Conservation (phyloP, 1,284 basidiomycete genomes). For the Cystobasidium slooffiae region DNA sequence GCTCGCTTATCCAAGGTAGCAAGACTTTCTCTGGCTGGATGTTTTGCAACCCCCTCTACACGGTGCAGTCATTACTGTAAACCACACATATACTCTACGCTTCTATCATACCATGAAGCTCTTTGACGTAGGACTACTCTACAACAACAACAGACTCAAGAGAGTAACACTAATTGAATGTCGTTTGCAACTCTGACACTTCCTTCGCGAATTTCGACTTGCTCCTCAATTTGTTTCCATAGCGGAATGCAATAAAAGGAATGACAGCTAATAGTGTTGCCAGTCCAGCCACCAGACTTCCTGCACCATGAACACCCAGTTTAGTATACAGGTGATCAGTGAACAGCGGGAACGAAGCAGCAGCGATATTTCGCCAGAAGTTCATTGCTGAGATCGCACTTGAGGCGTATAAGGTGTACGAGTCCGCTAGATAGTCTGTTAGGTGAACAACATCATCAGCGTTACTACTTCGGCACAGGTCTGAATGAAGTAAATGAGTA, state of each 20-base stretch:
- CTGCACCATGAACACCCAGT: constrained; percentile 27
- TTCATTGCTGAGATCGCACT: constrained; percentile 48
- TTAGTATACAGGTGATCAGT: constrained; percentile 12
- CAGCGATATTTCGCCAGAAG: constrained; percentile 22
- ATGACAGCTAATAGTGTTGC: constrained; percentile 21
- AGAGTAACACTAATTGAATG: neutral
- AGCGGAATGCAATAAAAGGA: constrained; percentile 26
- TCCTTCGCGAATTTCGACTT: constrained; percentile 27
- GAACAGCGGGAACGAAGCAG: constrained; percentile 28
- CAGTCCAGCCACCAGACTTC: constrained; percentile 23
- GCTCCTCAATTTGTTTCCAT: constrained; percentile 15
- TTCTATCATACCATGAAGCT: no score
- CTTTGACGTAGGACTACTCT: no score
- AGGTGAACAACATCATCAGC: neutral
- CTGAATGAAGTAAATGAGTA: no score
- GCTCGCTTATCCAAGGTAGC: no score
- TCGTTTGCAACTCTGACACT: constrained; percentile 10
- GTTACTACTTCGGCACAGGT: no score
- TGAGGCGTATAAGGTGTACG: constrained; percentile 55
- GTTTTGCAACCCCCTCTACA: no score
- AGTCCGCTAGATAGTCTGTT: constrained; percentile 50
- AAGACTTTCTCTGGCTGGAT: no score
- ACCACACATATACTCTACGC: no score
- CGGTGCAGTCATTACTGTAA: no score
- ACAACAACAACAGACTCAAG: no score